Percentiles rank a stretch among this genome's conserved stretches.
These are phyloP conservation scores for Carex sylvatica DNA, from an alignment of 202 grass and related monocot genomes.

Conservation along the genomic window DNA sequence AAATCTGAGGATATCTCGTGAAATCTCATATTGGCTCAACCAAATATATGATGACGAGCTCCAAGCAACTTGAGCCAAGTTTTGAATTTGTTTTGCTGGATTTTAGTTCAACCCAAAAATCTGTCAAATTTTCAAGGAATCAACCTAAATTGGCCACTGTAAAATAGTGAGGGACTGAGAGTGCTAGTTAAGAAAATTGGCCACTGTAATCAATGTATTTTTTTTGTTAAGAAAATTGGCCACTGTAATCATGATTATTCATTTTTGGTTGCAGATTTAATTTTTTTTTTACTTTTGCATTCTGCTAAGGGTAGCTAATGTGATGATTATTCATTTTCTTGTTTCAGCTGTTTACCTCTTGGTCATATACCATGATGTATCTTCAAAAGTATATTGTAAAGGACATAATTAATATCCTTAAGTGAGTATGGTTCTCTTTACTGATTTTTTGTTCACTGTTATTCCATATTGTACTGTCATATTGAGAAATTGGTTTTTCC, in stretches of 20 bases:
- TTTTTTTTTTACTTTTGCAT: conserved; percentile 17
- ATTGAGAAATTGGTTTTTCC: not conserved
- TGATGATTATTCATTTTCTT: conserved; percentile 27
- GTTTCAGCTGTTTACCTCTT: conserved; percentile 91
- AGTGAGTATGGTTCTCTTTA: conserved; percentile 45
- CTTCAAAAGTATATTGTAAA: conserved; percentile 95
- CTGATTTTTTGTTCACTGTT: conserved; percentile 10
- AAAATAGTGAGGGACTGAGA: not conserved
- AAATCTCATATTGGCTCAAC: not conserved
- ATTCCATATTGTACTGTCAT: not conserved
- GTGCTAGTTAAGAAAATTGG: too few species aligned
- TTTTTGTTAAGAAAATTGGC: too few species aligned
- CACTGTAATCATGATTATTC: too few species aligned
- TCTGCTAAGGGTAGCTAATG: conserved; percentile 25
- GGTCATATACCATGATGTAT: conserved; percentile 96
- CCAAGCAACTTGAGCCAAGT: not conserved
- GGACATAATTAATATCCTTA: conserved; percentile 69
- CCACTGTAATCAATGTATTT: too few species aligned
- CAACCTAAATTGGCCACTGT: not conserved
- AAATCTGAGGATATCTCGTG: not conserved
- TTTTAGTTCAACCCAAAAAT: not conserved
- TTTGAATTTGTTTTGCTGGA: not conserved
- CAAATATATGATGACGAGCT: not conserved
- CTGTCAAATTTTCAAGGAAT: not conserved
- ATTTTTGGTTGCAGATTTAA: not conserved